Percentiles rank a stretch among this genome's conserved stretches.
Conservation (phyloP, 345 rosid species). For the Balakata baccata region DNA sequence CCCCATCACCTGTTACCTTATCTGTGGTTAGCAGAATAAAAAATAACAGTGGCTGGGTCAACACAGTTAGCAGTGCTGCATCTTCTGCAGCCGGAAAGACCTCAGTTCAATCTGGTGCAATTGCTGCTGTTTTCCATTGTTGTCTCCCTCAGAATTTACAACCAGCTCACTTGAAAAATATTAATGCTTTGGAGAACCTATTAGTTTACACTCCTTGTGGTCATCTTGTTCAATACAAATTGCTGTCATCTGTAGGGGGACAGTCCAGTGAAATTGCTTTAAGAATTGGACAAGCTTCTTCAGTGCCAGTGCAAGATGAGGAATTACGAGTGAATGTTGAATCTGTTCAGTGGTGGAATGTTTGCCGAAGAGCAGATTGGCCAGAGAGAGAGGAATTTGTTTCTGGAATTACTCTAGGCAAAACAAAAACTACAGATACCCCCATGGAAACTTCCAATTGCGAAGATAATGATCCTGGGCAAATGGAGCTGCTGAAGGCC, state of each 20-base stretch:
- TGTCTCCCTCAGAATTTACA: constrained; percentile 45
- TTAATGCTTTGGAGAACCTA: constrained; percentile 63
- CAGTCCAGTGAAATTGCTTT: constrained; percentile 53
- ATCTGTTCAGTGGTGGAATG: constrained; percentile 94
- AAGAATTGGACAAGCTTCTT: constrained; percentile 44
- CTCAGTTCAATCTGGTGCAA: constrained; percentile 76
- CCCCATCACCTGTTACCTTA: constrained; percentile 66
- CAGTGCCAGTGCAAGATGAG: constrained; percentile 66
- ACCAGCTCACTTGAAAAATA: constrained; percentile 39
- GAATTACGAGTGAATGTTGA: constrained; percentile 73
- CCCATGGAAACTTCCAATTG: constrained; percentile 45
- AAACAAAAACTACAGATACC: constrained; percentile 40
- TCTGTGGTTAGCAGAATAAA: constrained; percentile 91
- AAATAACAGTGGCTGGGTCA: constrained; percentile 86
- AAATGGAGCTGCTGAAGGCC: constrained; percentile 36
- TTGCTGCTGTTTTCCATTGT: constrained; percentile 72
- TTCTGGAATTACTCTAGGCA: constrained; percentile 49
- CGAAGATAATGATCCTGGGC: constrained; percentile 46
- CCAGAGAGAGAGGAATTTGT: constrained; percentile 92
- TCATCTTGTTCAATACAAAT: constrained; percentile 84
- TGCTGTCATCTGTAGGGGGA: constrained; percentile 66
- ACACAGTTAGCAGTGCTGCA: constrained; percentile 76
- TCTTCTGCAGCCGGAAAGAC: constrained; percentile 65
- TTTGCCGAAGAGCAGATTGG: constrained; percentile 87
- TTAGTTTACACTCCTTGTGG: constrained; percentile 88